phyloP scores from a whole-genome alignment of 306 rosid species.

The Glycine tomentella region DNA sequence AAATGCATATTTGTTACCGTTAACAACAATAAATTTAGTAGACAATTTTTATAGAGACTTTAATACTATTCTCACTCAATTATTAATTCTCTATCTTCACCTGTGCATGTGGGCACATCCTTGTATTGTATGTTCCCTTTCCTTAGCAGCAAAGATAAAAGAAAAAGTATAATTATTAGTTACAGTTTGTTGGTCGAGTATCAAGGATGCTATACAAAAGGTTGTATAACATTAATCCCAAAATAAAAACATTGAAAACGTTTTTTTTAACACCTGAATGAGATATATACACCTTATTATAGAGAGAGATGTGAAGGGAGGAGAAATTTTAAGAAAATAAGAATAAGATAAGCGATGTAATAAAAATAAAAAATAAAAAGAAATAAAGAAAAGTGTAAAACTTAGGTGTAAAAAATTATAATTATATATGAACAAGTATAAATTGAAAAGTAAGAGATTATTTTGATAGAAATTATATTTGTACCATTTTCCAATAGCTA shows the following conservation, averaged over 20 bases:
- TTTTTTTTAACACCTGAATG: background rate
- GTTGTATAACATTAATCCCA: background rate
- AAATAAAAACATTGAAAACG: background rate
- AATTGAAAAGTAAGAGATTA: too few relatives aligned
- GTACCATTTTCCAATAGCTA: background rate
- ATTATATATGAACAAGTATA: too few relatives aligned
- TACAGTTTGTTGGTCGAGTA: constrained; percentile 15
- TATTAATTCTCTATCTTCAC: background rate
- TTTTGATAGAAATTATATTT: background rate
- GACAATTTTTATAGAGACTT: background rate
- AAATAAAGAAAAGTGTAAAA: background rate
- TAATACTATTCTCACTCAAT: background rate
- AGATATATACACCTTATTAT: background rate
- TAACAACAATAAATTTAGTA: background rate
- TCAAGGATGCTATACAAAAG: constrained; percentile 1
- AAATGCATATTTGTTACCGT: background rate
- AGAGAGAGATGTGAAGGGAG: background rate
- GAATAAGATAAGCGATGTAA: background rate
- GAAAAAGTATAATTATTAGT: constrained; percentile 16
- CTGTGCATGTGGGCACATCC: background rate
- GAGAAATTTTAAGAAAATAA: background rate
- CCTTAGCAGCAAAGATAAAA: constrained; percentile 34
- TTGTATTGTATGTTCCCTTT: constrained; percentile 15
- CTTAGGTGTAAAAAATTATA: background rate
- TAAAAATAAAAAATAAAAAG: background rate